A percentile compares a stretch with the other conserved stretches of the same genome.
Evolutionary conservation across 1,284 basidiomycete species (phyloP).

Genomic region (Puccinia brachypodii): DNA sequence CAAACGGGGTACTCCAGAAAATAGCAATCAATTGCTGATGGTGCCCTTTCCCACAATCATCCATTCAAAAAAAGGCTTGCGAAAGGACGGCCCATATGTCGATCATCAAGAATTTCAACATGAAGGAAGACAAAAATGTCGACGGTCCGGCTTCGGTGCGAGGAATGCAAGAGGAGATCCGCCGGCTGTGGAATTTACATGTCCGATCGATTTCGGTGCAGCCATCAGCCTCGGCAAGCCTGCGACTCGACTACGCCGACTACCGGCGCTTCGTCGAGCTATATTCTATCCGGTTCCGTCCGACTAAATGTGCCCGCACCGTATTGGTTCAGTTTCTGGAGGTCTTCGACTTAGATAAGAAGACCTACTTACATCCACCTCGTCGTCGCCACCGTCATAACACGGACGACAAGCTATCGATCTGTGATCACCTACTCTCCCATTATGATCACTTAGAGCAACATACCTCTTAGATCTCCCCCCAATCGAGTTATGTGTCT

Average conservation of each 20-base stretch:
- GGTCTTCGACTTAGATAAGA: too few species aligned
- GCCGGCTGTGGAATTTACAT: neutral
- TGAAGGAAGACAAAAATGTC: neutral
- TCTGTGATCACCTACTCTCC: too few species aligned
- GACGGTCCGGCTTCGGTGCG: neutral
- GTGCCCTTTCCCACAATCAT: neutral
- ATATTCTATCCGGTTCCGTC: neutral
- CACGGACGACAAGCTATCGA: too few species aligned
- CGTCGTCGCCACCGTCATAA: too few species aligned
- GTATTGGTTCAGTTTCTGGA: too few species aligned
- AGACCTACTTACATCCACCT: too few species aligned
- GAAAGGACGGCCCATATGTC: neutral
- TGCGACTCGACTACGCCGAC: neutral
- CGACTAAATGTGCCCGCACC: neutral
- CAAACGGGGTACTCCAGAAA: neutral
- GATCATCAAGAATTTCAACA: neutral
- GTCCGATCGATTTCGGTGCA: neutral
- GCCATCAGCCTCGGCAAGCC: neutral
- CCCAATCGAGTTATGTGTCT: too few species aligned
- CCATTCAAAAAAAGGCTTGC: neutral
- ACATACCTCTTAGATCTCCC: too few species aligned
- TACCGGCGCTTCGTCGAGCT: neutral
- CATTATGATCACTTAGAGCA: too few species aligned
- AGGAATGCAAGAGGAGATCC: neutral
- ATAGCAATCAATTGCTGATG: neutral